A percentile compares a stretch with the other conserved stretches of the same genome.
Evolutionary conservation across 495 filamentous ascomycete genomes (phyloP).

Genomic region (Corynascus novoguineensis): DNA sequence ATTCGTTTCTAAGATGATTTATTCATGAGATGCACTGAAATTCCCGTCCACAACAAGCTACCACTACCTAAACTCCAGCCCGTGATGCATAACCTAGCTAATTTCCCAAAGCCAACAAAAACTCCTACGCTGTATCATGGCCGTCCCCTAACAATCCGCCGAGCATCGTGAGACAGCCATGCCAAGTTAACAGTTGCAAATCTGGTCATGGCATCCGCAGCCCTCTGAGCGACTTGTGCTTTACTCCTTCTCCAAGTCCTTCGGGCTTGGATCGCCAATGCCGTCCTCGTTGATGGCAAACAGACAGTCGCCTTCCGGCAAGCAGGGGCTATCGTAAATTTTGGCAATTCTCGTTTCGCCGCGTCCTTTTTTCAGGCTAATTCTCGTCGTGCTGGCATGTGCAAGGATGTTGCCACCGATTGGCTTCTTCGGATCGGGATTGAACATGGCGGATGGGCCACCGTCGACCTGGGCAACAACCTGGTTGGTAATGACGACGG

Average conservation of each 20-base stretch:
- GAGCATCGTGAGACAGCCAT: constrained; percentile 11
- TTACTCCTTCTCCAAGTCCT: constrained; percentile 78
- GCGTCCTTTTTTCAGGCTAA: constrained; percentile 91
- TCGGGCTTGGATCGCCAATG: constrained; percentile 91
- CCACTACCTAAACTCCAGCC: constrained; percentile 5
- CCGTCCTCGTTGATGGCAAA: constrained; percentile 97
- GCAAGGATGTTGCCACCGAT: constrained; percentile 99
- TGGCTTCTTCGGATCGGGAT: constrained; percentile 97
- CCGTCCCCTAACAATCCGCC: not conserved
- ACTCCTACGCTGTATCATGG: not conserved
- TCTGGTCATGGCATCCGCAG: not conserved
- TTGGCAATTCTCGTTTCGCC: constrained; percentile 96
- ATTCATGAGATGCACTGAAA: not conserved
- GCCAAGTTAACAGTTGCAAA: constrained; percentile 3
- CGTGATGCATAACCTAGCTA: constrained; percentile 10
- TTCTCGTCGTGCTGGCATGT: constrained; percentile 82
- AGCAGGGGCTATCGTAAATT: constrained; percentile 96
- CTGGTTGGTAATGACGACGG: constrained; percentile 97
- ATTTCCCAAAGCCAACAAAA: constrained; percentile 7
- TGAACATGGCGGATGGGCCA: constrained; percentile 94
- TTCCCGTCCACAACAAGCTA: not conserved
- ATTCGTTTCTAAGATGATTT: no score
- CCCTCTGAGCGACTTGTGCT: not conserved
- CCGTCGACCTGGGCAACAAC: constrained; percentile 98
- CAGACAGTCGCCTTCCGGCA: constrained; percentile 92